Percentiles rank a stretch among this genome's conserved stretches.
Evolutionary conservation across 495 filamentous ascomycete species (phyloP).

Genomic region (Podospora bellae-mahoneyi): DNA sequence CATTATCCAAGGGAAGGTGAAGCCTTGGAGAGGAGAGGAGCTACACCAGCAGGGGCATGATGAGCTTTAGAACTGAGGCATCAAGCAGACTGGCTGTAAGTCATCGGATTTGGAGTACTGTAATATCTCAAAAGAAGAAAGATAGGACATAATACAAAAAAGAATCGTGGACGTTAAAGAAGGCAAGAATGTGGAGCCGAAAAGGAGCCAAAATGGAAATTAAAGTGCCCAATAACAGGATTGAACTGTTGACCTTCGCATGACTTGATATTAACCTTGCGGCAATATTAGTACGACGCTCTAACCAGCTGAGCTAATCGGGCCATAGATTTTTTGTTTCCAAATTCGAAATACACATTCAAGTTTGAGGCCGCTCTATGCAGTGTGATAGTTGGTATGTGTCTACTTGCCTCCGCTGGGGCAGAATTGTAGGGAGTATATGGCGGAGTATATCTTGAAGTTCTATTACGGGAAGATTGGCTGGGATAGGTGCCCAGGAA

Average conservation of each 20-base stretch:
- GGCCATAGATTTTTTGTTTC: not conserved
- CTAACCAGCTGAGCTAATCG: constrained; percentile 1
- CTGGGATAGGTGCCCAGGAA: not conserved
- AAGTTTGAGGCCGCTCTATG: too few relatives aligned
- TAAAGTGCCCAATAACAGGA: constrained; percentile 12
- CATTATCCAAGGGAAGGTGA: constrained; percentile 41
- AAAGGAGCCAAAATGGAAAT: not conserved
- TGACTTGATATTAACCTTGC: constrained; percentile 9
- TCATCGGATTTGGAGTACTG: too few relatives aligned
- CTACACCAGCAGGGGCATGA: constrained; percentile 28
- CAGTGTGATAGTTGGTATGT: too few relatives aligned
- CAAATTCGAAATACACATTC: too few relatives aligned
- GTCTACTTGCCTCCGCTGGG: not conserved
- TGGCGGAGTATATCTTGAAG: not conserved
- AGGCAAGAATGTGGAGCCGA: too few relatives aligned
- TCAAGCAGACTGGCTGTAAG: too few relatives aligned
- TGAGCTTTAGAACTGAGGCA: constrained; percentile 25
- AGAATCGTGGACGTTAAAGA: too few relatives aligned
- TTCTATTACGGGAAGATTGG: not conserved
- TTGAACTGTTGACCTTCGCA: constrained; percentile 18
- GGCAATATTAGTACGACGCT: not conserved
- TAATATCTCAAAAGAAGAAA: not conserved
- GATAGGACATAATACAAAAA: not conserved
- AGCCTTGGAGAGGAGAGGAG: constrained; percentile 31
- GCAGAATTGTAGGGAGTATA: constrained; percentile 1